Conservation (phyloP, 2,329 filamentous ascomycete species). For the Nectriaceae sp. region DNA sequence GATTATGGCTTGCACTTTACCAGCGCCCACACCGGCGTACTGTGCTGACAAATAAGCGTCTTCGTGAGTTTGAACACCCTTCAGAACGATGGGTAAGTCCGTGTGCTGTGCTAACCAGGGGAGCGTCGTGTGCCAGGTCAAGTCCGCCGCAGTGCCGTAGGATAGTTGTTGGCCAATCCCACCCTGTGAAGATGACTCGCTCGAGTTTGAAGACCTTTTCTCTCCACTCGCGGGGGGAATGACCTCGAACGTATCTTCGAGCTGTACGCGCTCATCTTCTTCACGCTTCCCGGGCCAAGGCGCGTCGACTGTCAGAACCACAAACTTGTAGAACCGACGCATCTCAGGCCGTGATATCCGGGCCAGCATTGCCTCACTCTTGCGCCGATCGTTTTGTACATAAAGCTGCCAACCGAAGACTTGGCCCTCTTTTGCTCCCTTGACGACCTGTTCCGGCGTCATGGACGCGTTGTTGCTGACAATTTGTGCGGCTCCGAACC, state of each 20-base stretch:
- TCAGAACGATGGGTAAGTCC: conserved; percentile 62
- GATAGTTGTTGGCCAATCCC: conserved; percentile 53
- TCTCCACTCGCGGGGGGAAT: conserved; percentile 28
- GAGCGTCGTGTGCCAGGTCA: conserved; percentile 63
- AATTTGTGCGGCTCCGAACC: conserved; percentile 61
- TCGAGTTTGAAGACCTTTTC: too few relatives aligned
- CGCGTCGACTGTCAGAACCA: conserved; percentile 62
- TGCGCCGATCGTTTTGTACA: conserved; percentile 54
- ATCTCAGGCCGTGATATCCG: conserved; percentile 66
- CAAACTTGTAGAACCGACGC: conserved; percentile 64
- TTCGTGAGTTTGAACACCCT: conserved; percentile 66
- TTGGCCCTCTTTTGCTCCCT: conserved; percentile 18
- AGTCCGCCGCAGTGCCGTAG: conserved; percentile 52
- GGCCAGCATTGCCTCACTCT: conserved; percentile 34
- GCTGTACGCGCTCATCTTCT: conserved; percentile 44
- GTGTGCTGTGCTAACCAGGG: conserved; percentile 44
- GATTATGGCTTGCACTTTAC: conserved; percentile 61
- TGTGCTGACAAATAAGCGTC: conserved; percentile 47
- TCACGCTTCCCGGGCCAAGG: conserved; percentile 58
- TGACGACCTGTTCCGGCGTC: conserved; percentile 54
- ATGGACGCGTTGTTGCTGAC: conserved; percentile 67
- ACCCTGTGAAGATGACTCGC: too few relatives aligned
- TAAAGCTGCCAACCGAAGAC: conserved; percentile 66
- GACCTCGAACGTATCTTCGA: conserved; percentile 44
- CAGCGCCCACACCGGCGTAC: conserved; percentile 43